Percentiles rank a stretch among this genome's conserved stretches.
Conservation (phyloP, 2,329 filamentous ascomycete genomes). For the Xylariomycetidae sp. region DNA sequence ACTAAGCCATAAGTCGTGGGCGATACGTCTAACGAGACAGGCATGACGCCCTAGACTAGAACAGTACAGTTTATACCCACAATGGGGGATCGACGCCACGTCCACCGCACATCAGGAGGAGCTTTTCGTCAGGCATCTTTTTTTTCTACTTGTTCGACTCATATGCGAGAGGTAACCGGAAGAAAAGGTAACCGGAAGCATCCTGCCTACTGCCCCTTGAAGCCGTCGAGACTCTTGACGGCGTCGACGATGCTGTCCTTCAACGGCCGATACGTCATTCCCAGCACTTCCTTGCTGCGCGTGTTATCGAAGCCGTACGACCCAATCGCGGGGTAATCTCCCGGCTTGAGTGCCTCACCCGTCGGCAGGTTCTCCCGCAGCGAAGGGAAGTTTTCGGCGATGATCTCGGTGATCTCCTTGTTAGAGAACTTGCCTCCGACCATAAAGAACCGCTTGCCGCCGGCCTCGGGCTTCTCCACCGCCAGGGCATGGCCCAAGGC, state of each 20-base stretch:
- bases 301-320: constrained; percentile 50
- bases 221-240: constrained; percentile 39
- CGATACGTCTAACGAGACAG: too few relatives aligned
- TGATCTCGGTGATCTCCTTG: constrained; percentile 34
- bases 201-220: constrained; percentile 4
- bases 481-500: constrained; percentile 44
- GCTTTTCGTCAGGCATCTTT: too few relatives aligned
- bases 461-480: constrained; percentile 37
- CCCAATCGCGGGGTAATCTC: constrained; percentile 29
- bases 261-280: constrained; percentile 51
- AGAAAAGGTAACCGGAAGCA: too few relatives aligned
- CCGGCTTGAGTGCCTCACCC: constrained; percentile 33
- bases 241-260: constrained; percentile 57
- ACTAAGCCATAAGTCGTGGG: too few relatives aligned
- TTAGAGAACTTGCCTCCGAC: constrained; percentile 39
- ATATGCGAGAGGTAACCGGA: too few relatives aligned
- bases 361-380: constrained; percentile 36
- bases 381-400: constrained; percentile 41
- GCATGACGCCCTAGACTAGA: too few relatives aligned
- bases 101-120: too few relatives aligned
- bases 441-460: constrained; percentile 42
- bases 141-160: too few relatives aligned
- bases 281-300: constrained; percentile 50
- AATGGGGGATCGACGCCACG: too few relatives aligned
- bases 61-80: too few relatives aligned